Base-by-base conservation (phyloP, 768 basidiomycete species). In the Nevesoporus exiguus region DNA sequence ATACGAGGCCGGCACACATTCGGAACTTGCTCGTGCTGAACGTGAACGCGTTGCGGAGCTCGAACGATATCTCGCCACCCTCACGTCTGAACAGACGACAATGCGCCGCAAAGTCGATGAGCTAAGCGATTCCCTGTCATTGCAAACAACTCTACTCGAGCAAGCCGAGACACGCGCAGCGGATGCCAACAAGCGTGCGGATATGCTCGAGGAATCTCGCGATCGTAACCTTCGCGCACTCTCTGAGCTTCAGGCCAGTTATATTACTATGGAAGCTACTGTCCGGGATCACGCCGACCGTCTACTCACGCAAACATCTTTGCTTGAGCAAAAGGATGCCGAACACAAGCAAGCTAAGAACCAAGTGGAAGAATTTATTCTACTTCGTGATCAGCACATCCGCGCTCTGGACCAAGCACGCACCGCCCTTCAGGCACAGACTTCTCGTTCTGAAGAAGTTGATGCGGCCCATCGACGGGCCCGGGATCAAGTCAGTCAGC, bases 341-440 rank as follows among this genome's bases (percentile, higher is more conserved):
- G 95, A 98, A 43, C 78, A 85, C 53, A 71, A 81, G 52, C 77
- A 79, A 49, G 69, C 84, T 21, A 81, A 81, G 52, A 73, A 76
- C 5, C 85, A 92, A 69, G 73, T 92, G 19, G 87, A 89, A 13
- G 88, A 93, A 47, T 76, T 94, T 33, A 71, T 75, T 6, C 73
- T 77, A 7, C 82, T 86, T 7, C 82, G 85, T 22, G 92, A 95
- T 46, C 86, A 93, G 64, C 93, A 98, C 67, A 74, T 98, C 46
- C 86, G 85, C 21, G 85, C 93, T 1, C 76, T 98, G 47, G 93
- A 96, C 34, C 92, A 97, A 70, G 83, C 91, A 2, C 87, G 88
- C 39, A 71, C 73, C 14, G 93, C 93, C 0, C 76, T 99, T 46
- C 75, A 82, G 46, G 81, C 90, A 1, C 84, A 93, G 8, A 84